Conservation (phyloP, 1,139 yeast species). For the Debaryomyces psychrophilus region DNA sequence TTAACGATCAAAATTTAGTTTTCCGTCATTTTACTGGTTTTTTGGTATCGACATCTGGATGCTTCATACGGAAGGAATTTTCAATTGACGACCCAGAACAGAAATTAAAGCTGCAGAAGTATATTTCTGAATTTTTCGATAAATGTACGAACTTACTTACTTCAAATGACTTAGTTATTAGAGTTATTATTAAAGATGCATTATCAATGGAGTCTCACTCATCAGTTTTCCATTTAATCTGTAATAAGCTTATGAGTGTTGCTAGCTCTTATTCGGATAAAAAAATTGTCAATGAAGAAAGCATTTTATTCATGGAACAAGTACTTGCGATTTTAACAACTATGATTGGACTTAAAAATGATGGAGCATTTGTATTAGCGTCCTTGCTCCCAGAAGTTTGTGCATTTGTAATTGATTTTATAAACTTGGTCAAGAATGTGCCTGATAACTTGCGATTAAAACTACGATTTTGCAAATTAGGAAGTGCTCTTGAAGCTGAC, state of each 20-base stretch:
- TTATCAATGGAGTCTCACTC: constrained; percentile 52
- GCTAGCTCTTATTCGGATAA: constrained; percentile 32
- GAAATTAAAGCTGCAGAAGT: constrained; percentile 29
- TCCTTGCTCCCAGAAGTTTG: constrained; percentile 39
- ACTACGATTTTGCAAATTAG: constrained; percentile 61
- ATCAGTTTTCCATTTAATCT: constrained; percentile 41
- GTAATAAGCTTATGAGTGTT: constrained; percentile 34
- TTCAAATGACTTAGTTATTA: constrained; percentile 52
- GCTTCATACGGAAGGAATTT: constrained; percentile 44
- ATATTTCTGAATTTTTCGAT: constrained; percentile 51
- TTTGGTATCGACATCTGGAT: constrained; percentile 60
- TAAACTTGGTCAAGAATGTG: constrained; percentile 36
- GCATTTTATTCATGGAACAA: constrained; percentile 43
- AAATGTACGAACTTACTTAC: constrained; percentile 52
- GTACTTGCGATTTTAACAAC: constrained; percentile 40
- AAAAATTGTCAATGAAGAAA: constrained; percentile 31
- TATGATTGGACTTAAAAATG: constrained; percentile 39
- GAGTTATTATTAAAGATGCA: constrained; percentile 50
- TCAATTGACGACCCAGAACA: constrained; percentile 27
- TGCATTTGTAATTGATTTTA: constrained; percentile 33
- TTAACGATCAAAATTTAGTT: constrained; percentile 42
- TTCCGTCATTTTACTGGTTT: constrained; percentile 67
- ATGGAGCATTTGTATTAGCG: constrained; percentile 43
- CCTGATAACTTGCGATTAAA: constrained; percentile 52
- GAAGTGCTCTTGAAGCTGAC: constrained; percentile 50